Base-by-base conservation (phyloP, 805 yeast genomes). In the Zygoascus flipseniorum region DNA sequence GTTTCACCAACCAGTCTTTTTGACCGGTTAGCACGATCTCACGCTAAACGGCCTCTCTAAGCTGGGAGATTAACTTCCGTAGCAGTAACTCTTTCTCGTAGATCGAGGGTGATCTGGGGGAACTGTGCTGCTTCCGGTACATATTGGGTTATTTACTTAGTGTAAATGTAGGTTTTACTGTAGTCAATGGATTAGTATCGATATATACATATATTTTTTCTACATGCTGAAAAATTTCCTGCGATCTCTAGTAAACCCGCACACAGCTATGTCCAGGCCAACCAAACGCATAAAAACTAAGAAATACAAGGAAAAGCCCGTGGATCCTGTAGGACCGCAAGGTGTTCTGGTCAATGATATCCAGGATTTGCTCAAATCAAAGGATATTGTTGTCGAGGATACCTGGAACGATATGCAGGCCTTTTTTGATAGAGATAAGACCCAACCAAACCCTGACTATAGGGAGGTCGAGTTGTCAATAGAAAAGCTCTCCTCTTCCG, bases 271-370 rank as follows among this genome's bases (percentile, higher is more conserved):
- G 28, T 13, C 50, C 14, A 31, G 39, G 31, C 42, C 39, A 32
- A 32, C 50, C 23, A 47, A 47, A 20, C 47, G 47, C 51, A 44
- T 18, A 11, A 55, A 59, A 55, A 28, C 52, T 44, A 61, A 62
- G 64, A 80, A 79, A 62, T 85, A 82, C 62, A 54, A 49, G 50
- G 44, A 44, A n/a, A 81, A 78, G 65, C 83, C 83, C 60, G 78
- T 76, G 8, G 97, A 89, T 56, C 77, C 85, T 32, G 86, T 95
- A 0, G 78, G 93, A 1, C 88, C 95, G 8, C 70, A 82, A 41
- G 97, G 97, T 8, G 86, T 88, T 6, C 74, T 92, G 44, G 79
- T 82, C 57, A 73, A 73, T 56, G 97, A 90, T 66, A 86, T 90
- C 54, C 75, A 79, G 35, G 82, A 79, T 48, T 61, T 89, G 10